phyloP scores from a whole-genome alignment of 352 stramenopile species.

The Pythium pyrilobum region DNA sequence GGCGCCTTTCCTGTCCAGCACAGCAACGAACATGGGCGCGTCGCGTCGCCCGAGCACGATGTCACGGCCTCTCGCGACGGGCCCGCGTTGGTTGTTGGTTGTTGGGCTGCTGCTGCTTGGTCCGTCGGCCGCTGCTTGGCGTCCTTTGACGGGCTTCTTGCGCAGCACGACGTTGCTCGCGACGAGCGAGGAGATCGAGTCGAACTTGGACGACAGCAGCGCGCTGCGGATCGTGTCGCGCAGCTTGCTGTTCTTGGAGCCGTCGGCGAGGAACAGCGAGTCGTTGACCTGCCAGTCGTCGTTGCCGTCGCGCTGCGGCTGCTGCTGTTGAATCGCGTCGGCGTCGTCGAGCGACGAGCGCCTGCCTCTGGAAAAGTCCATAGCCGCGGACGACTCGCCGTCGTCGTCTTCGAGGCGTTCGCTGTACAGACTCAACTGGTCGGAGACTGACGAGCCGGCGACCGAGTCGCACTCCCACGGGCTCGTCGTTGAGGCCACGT shows the following conservation, averaged over 20 bases:
- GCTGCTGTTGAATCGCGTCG: background rate
- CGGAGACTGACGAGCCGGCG: constrained; percentile 22
- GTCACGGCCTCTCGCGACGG: constrained; percentile 24
- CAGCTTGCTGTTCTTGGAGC: constrained; percentile 80
- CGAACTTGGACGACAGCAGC: constrained; percentile 85
- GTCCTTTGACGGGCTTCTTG: constrained; percentile 33
- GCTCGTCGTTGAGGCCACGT: constrained; percentile 22
- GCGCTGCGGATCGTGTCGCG: constrained; percentile 76
- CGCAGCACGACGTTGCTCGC: constrained; percentile 69
- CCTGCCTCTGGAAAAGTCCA: constrained; percentile 12
- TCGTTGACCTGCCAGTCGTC: constrained; percentile 67
- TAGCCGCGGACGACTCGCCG: background rate
- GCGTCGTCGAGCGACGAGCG: constrained; percentile 5
- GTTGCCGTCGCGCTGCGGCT: constrained; percentile 3
- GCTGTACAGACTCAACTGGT: constrained; percentile 36
- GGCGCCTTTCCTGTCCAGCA: constrained; percentile 28
- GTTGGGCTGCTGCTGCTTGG: background rate
- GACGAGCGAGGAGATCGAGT: constrained; percentile 86
- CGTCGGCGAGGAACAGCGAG: constrained; percentile 84
- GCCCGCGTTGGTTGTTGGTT: constrained; percentile 4
- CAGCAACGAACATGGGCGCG: constrained; percentile 52
- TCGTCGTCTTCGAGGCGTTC: constrained; percentile 31
- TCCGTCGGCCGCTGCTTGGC: background rate
- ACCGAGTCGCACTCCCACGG: constrained; percentile 68
- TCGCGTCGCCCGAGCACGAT: constrained; percentile 63